These are phyloP conservation scores for Podospora pseudoanserina DNA, from an alignment of 495 filamentous ascomycete species.

Conservation along the genomic window DNA sequence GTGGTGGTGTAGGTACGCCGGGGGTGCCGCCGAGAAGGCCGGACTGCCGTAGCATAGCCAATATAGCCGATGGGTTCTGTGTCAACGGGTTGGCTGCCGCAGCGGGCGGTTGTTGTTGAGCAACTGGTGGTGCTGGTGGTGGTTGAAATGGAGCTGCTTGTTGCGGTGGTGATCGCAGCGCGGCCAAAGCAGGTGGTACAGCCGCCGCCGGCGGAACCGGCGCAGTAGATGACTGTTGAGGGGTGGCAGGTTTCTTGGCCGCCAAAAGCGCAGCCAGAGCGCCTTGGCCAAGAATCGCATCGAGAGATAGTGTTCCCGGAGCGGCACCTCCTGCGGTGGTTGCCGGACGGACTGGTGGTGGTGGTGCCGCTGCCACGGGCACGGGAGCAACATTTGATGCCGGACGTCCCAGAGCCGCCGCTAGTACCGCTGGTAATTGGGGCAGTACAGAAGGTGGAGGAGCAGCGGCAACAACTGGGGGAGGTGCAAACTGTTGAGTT, in stretches of 20 bases:
- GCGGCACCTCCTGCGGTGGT: slow-evolving; percentile 15
- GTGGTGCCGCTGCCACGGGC: slow-evolving; percentile 33
- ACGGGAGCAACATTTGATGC: slow-evolving; percentile 19
- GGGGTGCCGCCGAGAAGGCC: slow-evolving; percentile 39
- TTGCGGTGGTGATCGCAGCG: slow-evolving; percentile 4
- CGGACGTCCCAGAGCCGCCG: slow-evolving; percentile 22
- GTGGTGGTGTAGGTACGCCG: slow-evolving; percentile 35
- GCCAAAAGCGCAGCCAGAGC: slow-evolving; percentile 48
- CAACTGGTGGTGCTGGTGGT: background rate
- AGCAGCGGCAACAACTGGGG: background rate
- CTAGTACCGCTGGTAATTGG: slow-evolving; percentile 25
- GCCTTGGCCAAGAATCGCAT: slow-evolving; percentile 51
- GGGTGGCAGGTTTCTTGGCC: slow-evolving; percentile 46
- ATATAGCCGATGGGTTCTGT: slow-evolving; percentile 22
- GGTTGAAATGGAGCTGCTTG: background rate
- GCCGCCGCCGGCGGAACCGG: slow-evolving; percentile 30
- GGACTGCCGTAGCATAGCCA: slow-evolving; percentile 48
- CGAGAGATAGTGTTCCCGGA: slow-evolving; percentile 39
- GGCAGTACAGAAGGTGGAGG: slow-evolving; percentile 23
- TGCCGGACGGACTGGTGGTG: slow-evolving; percentile 33
- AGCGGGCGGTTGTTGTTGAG: slow-evolving; percentile 19
- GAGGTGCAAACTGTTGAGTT: slow-evolving; percentile 8
- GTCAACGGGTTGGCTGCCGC: slow-evolving; percentile 23
- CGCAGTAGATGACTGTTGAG: slow-evolving; percentile 39
- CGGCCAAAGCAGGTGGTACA: slow-evolving; percentile 12